These are phyloP conservation scores for Salvia rosmarinus DNA, from an alignment of 257 asterid genomes.

Conservation along the genomic window DNA sequence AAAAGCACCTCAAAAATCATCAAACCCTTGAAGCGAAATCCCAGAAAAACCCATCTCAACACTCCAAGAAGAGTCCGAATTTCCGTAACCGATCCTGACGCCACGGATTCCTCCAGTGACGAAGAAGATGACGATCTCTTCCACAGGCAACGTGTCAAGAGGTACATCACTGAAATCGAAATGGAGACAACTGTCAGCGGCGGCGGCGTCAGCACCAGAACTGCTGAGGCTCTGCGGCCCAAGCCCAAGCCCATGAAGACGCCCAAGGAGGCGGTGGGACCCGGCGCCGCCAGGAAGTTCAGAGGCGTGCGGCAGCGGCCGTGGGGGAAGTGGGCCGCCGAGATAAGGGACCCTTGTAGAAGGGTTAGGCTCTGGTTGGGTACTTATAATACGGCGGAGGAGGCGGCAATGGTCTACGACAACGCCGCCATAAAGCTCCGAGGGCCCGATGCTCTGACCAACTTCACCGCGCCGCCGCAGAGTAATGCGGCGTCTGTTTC, in stretches of 20 bases:
- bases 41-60: conserved; percentile 30
- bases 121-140: conserved; percentile 62
- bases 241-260: conserved; percentile 52
- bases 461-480: conserved; percentile 41
- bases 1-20: conserved; percentile 45
- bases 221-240: conserved; percentile 35
- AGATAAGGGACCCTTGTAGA: conserved; percentile 60
- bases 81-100: conserved; percentile 72
- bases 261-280: conserved; percentile 21
- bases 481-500: conserved; percentile 41
- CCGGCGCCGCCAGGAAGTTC: conserved; percentile 47
- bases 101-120: conserved; percentile 80
- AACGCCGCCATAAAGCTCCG: conserved; percentile 68
- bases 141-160: conserved; percentile 58
- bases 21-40: conserved; percentile 40
- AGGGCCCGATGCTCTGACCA: conserved; percentile 64
- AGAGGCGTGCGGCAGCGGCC: conserved; percentile 73
- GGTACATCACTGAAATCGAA: conserved; percentile 58
- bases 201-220: neutral
- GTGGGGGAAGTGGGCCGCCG: conserved; percentile 80
- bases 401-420: conserved; percentile 75
- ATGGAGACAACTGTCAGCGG: conserved; percentile 39
- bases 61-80: conserved; percentile 54
- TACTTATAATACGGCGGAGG: conserved; percentile 68
- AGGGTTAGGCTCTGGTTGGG: conserved; percentile 68